Evolutionary conservation across 805 yeast species (phyloP).

Genomic region (Ogataea degrootiae): DNA sequence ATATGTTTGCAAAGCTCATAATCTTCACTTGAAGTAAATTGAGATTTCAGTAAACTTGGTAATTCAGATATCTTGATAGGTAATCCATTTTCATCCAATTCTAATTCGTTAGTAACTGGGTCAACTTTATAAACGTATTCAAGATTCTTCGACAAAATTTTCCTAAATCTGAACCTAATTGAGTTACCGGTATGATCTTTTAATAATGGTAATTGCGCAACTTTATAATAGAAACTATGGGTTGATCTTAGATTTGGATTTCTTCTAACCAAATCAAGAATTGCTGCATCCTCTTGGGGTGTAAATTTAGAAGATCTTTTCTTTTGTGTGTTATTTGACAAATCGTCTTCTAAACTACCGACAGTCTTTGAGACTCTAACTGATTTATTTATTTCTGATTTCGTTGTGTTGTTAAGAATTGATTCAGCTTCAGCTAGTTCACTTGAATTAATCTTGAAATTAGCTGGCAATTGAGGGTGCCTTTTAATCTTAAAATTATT

Average conservation of each 20-base stretch:
- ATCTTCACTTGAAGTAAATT: constrained; percentile 69
- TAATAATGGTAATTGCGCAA: constrained; percentile 45
- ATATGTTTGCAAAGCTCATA: constrained; percentile 44
- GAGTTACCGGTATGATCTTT: constrained; percentile 74
- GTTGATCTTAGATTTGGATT: constrained; percentile 66
- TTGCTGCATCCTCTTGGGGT: constrained; percentile 58
- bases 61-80: constrained; percentile 36
- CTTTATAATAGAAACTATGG: constrained; percentile 59
- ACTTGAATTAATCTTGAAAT: constrained; percentile 21
- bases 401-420: not conserved
- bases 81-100: constrained; percentile 38
- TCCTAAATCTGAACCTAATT: constrained; percentile 58
- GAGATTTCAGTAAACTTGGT: constrained; percentile 52
- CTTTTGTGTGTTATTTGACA: constrained; percentile 27
- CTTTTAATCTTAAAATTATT: constrained; percentile 17
- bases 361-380: not conserved
- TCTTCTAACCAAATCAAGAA: constrained; percentile 61
- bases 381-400: not conserved
- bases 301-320: constrained; percentile 46
- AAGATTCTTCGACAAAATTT: constrained; percentile 36
- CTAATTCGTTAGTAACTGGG: constrained; percentile 36
- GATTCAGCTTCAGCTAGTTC: constrained; percentile 11
- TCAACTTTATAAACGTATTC: constrained; percentile 47
- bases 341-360: not conserved
- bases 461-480: constrained; percentile 21